Base-by-base conservation (phyloP, 371 early-diverging fungal species). In the Mortierella sp. region DNA sequence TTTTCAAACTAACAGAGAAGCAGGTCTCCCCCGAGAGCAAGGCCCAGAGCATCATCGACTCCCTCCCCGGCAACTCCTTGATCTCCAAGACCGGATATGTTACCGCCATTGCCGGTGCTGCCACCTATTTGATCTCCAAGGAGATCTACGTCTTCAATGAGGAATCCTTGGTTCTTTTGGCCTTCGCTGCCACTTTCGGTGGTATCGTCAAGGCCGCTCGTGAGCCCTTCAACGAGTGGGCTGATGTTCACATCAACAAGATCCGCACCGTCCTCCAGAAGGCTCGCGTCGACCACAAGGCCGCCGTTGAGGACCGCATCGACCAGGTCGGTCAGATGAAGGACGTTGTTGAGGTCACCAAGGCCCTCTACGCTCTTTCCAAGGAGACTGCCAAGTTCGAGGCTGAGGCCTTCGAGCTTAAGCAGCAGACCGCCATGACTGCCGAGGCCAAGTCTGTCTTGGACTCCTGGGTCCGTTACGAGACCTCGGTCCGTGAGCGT, bases 401-500 rank as follows among this genome's bases (percentile, higher is more conserved):
- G 80, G 95, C 96, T 50, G 90, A 96, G 83, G 92, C 95, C 52
- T 97, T 94, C 76, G 92, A 93, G 82, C 87, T 96, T 67, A 94
- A 98, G 91, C 98, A 98, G 83, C 85, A 90, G 72, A 93, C 92
- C 50, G 87, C 91, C 67, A 89, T 94, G 75, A 86, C 91, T 59
- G 50, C 82, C 41, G 97, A 98, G 83, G 89, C 93, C 80, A 95
- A 95, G 90, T 37, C 86, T 26, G 92, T 93, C 64, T 85, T 98
- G 28, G 98, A 98, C 83, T 90, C 93, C 49, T 97, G 97, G 97
- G 97, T 97, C 50, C 97, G 98, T 78, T 93, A 97, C 79, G 97
- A 98, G 85, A 86, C 92, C 75, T 86, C 86, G 37, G 85, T 98
- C 64, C 95, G 98, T 81, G 97, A 97, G 81, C 90, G 87, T 64